Evolutionary conservation across 2,329 filamentous ascomycete genomes (phyloP), one percentile per base, ranked within the genome.

Genomic region (Ophiosphaerella korrae): DNA sequence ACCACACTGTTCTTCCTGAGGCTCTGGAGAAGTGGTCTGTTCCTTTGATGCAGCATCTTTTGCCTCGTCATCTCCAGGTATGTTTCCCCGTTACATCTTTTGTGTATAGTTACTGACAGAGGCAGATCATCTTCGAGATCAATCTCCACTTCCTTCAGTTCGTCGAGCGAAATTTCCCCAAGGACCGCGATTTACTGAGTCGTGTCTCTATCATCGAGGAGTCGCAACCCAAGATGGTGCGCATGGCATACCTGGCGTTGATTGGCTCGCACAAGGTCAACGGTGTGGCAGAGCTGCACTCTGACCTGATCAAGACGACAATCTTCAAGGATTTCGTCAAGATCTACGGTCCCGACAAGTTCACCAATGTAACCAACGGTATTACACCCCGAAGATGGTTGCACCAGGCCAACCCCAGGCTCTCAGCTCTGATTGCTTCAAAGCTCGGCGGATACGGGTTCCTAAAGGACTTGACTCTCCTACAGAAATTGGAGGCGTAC

Each of bases 211-310:
- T 99, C 68, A 96, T 99, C 52, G 94, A 99, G 74, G 94, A 99
- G 75, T 92, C 90, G 5, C 88, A 95, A 73, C 90, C 92, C 37
- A 96, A 97, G 84, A 96, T 97, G 90, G 88, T 99, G 54, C 89
- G 93, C 72, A 99, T 99, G 94, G 94, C 94, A 2, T 94, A 85
- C 75, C 80, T 99, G 44, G 94, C 94, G 57, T 89, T 97, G 70
- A 92, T 99, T 65, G 94, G 94, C 41, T 97, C 94, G 32, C 94
- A 97, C 84, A 99, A 97, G 80, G 92, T 99, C 79, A 99, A 99
- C 64, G 94, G 94, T 73, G 94, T 99, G 32, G 94, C 94, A 31
- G 94, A 99, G 77, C 79, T 99, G 59, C 94, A 99, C 78, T 99
- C 94, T 0, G 94, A 99, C 71, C 82, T 99, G 51, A 96, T 99